phyloP scores from a whole-genome alignment of 257 asterid genomes.

The Lithospermum erythrorhizon region DNA sequence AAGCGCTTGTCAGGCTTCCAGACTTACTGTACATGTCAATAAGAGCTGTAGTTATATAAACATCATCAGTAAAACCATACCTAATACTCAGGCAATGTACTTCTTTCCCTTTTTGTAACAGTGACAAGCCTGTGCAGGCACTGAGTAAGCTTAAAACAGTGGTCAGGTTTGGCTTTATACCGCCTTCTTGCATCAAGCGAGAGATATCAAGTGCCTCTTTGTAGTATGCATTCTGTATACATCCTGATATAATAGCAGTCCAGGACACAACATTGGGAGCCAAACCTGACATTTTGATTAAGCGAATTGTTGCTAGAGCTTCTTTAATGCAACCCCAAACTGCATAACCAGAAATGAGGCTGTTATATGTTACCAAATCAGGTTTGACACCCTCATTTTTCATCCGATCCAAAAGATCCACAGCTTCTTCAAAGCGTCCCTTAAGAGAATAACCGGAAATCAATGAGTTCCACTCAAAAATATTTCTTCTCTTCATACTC shows the following conservation, averaged over 20 bases:
- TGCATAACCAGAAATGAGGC: slow-evolving; percentile 51
- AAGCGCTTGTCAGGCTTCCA: slow-evolving; percentile 40
- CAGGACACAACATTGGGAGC: slow-evolving; percentile 46
- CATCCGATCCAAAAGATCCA: slow-evolving; percentile 33
- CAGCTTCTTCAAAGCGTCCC: slow-evolving; percentile 34
- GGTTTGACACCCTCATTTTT: slow-evolving; percentile 32
- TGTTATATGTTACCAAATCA: slow-evolving; percentile 48
- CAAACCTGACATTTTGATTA: slow-evolving; percentile 33
- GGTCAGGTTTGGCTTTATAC: slow-evolving; percentile 34
- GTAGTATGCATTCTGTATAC: slow-evolving; percentile 33
- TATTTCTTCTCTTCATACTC: slow-evolving; percentile 24
- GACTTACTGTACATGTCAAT: slow-evolving; percentile 50
- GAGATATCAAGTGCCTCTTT: slow-evolving; percentile 30
- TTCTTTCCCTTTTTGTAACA: slow-evolving; percentile 47
- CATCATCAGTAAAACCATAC: slow-evolving; percentile 24
- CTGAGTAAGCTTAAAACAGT: slow-evolving; percentile 43
- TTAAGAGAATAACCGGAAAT: slow-evolving; percentile 43
- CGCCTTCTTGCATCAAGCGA: slow-evolving; percentile 39
- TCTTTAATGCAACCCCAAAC: slow-evolving; percentile 27
- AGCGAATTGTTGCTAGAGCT: slow-evolving; percentile 29
- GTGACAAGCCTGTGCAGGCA: slow-evolving; percentile 38
- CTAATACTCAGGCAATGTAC: slow-evolving; percentile 31
- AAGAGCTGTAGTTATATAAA: slow-evolving; percentile 41
- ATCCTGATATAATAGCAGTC: slow-evolving; percentile 60
- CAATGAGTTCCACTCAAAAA: slow-evolving; percentile 49